These are phyloP conservation scores for Trichoderma oligosporum DNA, from an alignment of 2,329 filamentous ascomycete species.

Conservation along the genomic window DNA sequence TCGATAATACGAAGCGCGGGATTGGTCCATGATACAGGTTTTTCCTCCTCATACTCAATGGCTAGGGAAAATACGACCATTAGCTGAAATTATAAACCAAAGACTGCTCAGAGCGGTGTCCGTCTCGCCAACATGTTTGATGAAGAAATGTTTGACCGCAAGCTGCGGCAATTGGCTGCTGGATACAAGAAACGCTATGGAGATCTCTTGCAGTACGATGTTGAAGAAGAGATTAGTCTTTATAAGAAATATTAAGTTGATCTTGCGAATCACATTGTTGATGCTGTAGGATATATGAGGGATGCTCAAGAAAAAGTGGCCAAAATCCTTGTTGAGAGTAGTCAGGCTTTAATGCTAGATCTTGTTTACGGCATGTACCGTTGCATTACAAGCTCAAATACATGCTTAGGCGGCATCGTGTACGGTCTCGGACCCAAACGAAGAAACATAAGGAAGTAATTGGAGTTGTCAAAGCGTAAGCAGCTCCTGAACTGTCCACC, in stretches of 20 bases:
- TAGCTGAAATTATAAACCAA: too few relatives aligned
- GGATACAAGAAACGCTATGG: slow-evolving; percentile 65
- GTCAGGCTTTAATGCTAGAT: background rate
- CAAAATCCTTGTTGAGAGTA: slow-evolving; percentile 65
- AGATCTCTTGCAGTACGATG: slow-evolving; percentile 59
- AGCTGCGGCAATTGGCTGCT: slow-evolving; percentile 56
- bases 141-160: slow-evolving; percentile 60
- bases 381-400: background rate
- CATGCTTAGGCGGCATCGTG: slow-evolving; percentile 46
- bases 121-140: slow-evolving; percentile 65
- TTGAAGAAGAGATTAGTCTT: slow-evolving; percentile 64
- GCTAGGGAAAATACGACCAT: too few relatives aligned
- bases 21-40: too few relatives aligned
- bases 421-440: slow-evolving; percentile 59
- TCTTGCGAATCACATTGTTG: slow-evolving; percentile 59
- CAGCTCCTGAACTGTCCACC: background rate
- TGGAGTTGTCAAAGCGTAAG: slow-evolving; percentile 64
- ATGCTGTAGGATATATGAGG: slow-evolving; percentile 62
- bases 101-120: slow-evolving; percentile 44
- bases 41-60: too few relatives aligned
- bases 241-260: slow-evolving; percentile 57
- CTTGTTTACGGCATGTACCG: background rate
- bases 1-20: background rate
- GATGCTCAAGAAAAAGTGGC: slow-evolving; percentile 55
- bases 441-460: slow-evolving; percentile 56